phyloP scores from a whole-genome alignment of 176 grass and related monocot species.

The Zizania latifolia region DNA sequence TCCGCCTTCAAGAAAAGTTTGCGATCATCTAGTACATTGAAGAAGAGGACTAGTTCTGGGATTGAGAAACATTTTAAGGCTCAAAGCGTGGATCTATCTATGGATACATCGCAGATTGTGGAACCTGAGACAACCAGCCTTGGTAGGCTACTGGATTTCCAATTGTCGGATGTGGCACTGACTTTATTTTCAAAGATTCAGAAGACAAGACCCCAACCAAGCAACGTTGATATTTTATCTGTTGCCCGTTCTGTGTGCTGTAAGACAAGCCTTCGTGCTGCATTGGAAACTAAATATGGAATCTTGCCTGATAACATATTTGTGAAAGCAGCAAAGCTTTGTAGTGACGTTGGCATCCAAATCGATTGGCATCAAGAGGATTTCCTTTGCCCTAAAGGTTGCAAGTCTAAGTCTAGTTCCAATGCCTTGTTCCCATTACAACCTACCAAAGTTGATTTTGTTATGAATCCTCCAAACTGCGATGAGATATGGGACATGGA shows the following conservation, averaged over 20 bases:
- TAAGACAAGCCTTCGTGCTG: constrained; percentile 58
- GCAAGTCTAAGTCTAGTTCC: constrained; percentile 39
- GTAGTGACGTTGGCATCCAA: constrained; percentile 78
- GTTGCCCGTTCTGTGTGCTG: constrained; percentile 79
- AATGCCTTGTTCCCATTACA: constrained; percentile 50
- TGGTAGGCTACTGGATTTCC: constrained; percentile 49
- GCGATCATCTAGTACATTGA: constrained; percentile 44
- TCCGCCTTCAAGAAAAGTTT: constrained; percentile 67
- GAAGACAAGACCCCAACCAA: constrained; percentile 84
- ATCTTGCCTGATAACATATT: constrained; percentile 68
- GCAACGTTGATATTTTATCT: constrained; percentile 75
- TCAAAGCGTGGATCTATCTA: constrained; percentile 32
- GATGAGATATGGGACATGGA: constrained; percentile 49
- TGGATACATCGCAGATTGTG: constrained; percentile 32
- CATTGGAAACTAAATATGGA: constrained; percentile 81
- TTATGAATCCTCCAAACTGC: constrained; percentile 28
- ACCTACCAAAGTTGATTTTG: constrained; percentile 23
- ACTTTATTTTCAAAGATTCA: constrained; percentile 74
- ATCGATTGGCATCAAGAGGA: constrained; percentile 89
- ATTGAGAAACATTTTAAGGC: constrained; percentile 51
- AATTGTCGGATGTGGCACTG: constrained; percentile 67
- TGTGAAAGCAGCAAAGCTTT: constrained; percentile 90
- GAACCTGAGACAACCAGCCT: constrained; percentile 53
- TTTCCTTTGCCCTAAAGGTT: constrained; percentile 78
- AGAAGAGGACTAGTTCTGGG: constrained; percentile 50